phyloP scores from a whole-genome alignment of 73 alveolate species.

The Tetrahymena elliotti region DNA sequence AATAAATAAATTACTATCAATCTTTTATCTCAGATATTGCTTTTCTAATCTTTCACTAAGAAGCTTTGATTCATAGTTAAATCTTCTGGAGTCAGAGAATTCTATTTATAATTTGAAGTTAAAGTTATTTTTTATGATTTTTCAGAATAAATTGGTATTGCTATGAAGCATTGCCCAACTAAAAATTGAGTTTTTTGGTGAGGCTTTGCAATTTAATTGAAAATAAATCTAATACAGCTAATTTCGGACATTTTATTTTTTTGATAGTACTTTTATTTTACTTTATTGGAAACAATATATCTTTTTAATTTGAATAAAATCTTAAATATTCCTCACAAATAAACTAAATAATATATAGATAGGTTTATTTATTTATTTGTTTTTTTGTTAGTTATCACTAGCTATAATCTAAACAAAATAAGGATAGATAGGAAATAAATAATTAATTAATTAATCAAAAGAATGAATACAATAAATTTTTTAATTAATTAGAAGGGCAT shows the following conservation, averaged over 20 bases:
- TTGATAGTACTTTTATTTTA: not conserved
- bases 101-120: not conserved
- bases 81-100: not conserved
- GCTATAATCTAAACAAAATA: not conserved
- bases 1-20: not conserved
- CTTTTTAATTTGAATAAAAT: not conserved
- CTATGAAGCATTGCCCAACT: not conserved
- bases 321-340: not conserved
- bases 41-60: not conserved
- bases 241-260: not conserved
- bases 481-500: not conserved
- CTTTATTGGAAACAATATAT: not conserved
- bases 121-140: not conserved
- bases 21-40: not conserved
- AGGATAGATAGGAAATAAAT: not conserved
- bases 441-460: too few relatives aligned
- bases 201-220: not conserved
- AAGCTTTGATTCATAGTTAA: not conserved
- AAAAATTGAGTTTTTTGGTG: not conserved
- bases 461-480: not conserved
- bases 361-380: not conserved
- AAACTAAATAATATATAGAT: too few relatives aligned
- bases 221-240: not conserved
- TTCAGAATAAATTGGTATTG: not conserved
- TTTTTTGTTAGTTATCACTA: not conserved